Base-by-base conservation (phyloP, 2,329 filamentous ascomycete species). In the Monascus ruber region DNA sequence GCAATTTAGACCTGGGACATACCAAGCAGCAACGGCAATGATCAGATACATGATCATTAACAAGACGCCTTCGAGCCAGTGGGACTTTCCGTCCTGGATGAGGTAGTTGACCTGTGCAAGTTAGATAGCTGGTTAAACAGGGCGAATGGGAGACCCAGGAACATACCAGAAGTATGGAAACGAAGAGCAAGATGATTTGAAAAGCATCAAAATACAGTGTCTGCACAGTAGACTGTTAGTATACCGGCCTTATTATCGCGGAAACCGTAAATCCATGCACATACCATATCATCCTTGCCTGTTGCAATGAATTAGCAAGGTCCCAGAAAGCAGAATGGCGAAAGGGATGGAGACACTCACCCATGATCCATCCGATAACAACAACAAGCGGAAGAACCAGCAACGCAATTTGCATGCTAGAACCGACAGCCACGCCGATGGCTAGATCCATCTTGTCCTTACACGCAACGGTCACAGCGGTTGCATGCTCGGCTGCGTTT, bases 171-270 rank as follows among this genome's bases (percentile, higher is more conserved):
- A 70, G 51, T 17, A 70, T 63, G n/a, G 66, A 61, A 24, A 79
- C 71, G 43, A 81, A 80, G 1, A 80, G 59, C 1, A 75, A 63
- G 2, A 71, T 82, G 9, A 94, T 80, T 64, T 94, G 85, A 69
- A 95, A 95, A 1, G 79, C 79, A 55, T 93, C 85, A 57, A 94
- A 91, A 58, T 81, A 81, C 4, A 94, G 73, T 17, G 79, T 85
- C 60, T 63, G 37, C 26, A 26, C 6, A 29, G 28, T 3, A 1
- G 6, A 36, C 24, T 37, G 29, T 50, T 42, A 54, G 47, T 43
- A 34, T 31, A 9, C 34, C 5, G 4, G 11, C 9, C 6, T 10
- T 28, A 24, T 10, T 2, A 33, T 33, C 6, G 7, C 17, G 17
- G 17, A 25, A 17, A 25, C 17, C 2, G 7, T 26, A 29, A 11